A percentile compares a stretch with the other conserved stretches of the same genome.
Conservation (phyloP, 164 flowering plant species). For the Piper betle region DNA sequence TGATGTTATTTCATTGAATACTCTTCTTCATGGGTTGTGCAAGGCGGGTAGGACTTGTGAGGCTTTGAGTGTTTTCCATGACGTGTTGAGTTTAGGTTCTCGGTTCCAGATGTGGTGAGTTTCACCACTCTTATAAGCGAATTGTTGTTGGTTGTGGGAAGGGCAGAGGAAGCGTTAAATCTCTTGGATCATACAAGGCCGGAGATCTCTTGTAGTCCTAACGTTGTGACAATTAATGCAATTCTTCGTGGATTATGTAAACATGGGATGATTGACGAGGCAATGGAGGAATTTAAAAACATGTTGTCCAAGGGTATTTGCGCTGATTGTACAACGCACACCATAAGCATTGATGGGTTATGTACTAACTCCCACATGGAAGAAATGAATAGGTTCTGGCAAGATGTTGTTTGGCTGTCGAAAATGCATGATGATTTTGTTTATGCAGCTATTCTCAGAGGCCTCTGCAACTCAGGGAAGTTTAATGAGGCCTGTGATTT, state of each 20-base stretch:
- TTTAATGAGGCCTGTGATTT: slow-evolving; percentile 69
- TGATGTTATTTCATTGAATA: slow-evolving; percentile 71
- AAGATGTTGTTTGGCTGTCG: slow-evolving; percentile 81
- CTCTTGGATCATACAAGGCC: slow-evolving; percentile 43
- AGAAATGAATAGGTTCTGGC: slow-evolving; percentile 77
- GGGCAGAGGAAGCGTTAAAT: slow-evolving; percentile 41
- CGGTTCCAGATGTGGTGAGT: slow-evolving; percentile 69
- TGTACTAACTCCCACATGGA: slow-evolving; percentile 36
- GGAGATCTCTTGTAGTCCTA: slow-evolving; percentile 35
- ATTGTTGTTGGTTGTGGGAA: slow-evolving; percentile 41
- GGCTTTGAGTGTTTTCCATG: slow-evolving; percentile 54
- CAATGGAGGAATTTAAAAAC: slow-evolving; percentile 29
- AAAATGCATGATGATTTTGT: slow-evolving; percentile 66
- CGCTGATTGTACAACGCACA: slow-evolving; percentile 48
- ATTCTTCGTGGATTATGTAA: slow-evolving; percentile 57
- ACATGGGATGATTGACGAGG: slow-evolving; percentile 30
- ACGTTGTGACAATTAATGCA: slow-evolving; percentile 67
- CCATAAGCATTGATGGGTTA: slow-evolving; percentile 59
- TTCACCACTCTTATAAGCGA: slow-evolving; percentile 66
- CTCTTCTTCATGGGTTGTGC: slow-evolving; percentile 74
- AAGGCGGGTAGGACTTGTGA: slow-evolving; percentile 55
- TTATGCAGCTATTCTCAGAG: slow-evolving; percentile 74
- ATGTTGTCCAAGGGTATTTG: slow-evolving; percentile 28
- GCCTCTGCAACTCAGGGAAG: slow-evolving; percentile 52
- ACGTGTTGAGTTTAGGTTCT: slow-evolving; percentile 59